Conservation (phyloP, 306 rosid species). For the Cucumis sativus region DNA sequence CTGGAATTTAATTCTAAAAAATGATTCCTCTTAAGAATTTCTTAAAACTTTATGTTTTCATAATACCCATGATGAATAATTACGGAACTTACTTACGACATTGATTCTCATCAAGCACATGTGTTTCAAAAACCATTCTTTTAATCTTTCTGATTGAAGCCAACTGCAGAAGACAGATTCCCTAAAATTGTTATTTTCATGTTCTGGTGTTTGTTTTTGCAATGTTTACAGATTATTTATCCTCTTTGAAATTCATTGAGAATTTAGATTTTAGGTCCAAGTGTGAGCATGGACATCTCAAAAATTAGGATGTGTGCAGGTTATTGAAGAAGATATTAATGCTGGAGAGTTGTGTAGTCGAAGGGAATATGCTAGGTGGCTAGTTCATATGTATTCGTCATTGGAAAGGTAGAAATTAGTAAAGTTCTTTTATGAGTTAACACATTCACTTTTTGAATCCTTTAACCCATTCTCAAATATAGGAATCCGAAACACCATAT, state of each 20-base stretch:
- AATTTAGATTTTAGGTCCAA: slow-evolving; percentile 15
- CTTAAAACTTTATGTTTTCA: not conserved
- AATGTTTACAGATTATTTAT: not conserved
- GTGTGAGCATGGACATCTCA: slow-evolving; percentile 23
- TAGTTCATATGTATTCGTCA: slow-evolving; percentile 43
- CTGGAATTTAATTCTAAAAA: not conserved
- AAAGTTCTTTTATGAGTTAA: not conserved
- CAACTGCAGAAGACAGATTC: not conserved
- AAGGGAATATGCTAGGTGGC: slow-evolving; percentile 92
- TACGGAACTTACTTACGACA: not conserved
- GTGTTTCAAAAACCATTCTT: not conserved
- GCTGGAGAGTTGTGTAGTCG: slow-evolving; percentile 77
- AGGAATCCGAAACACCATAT: slow-evolving; percentile 58
- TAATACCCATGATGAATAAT: not conserved
- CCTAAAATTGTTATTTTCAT: not conserved
- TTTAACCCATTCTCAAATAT: slow-evolving; percentile 16
- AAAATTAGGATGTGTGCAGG: slow-evolving; percentile 52
- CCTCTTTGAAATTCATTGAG: not conserved
- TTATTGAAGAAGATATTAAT: slow-evolving; percentile 63
- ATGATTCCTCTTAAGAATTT: not conserved
- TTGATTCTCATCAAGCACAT: not conserved
- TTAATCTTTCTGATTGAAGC: not conserved
- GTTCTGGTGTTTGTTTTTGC: not conserved
- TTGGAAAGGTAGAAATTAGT: slow-evolving; percentile 57
- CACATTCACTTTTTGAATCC: not conserved